These are phyloP conservation scores for Wallacemonas sp. DNA, from an alignment of 208 protist genomes.

Conservation along the genomic window DNA sequence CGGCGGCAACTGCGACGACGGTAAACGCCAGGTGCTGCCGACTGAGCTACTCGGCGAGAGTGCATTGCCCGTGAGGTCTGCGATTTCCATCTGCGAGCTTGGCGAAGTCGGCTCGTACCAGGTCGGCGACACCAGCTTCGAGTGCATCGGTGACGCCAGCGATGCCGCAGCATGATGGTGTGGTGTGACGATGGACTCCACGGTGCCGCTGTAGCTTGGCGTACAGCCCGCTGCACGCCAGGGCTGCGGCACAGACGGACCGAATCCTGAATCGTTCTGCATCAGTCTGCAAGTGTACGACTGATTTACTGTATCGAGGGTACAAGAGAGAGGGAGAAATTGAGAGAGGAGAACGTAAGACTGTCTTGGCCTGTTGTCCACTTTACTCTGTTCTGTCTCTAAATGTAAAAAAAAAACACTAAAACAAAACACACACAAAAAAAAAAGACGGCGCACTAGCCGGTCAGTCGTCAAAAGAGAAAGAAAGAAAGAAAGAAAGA, in stretches of 20 bases:
- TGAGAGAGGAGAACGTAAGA: too few species aligned
- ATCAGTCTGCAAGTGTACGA: too few species aligned
- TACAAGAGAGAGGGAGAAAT: too few species aligned
- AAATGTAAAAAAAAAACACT: too few species aligned
- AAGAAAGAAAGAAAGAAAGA: slow-evolving; percentile 11
- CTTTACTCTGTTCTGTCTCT: too few species aligned
- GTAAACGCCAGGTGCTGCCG: too few species aligned
- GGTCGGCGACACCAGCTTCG: neutral
- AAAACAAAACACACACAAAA: neutral
- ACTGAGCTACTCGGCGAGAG: slow-evolving; percentile 11
- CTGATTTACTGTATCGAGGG: too few species aligned
- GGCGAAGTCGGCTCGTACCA: slow-evolving; percentile 5
- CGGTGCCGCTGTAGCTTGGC: too few species aligned
- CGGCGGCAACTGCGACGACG: neutral
- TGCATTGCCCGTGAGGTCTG: neutral
- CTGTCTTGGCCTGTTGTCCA: too few species aligned
- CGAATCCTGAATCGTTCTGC: too few species aligned
- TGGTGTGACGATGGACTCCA: too few species aligned
- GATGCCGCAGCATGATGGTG: neutral
- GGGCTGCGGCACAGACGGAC: too few species aligned
- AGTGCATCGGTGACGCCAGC: neutral
- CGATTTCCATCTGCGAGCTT: neutral
- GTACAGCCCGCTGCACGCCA: neutral
- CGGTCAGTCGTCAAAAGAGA: slow-evolving; percentile 2
- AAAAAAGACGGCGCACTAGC: neutral